Base-by-base conservation (phyloP, 208 protist species). In the Histomonas meleagridis region DNA sequence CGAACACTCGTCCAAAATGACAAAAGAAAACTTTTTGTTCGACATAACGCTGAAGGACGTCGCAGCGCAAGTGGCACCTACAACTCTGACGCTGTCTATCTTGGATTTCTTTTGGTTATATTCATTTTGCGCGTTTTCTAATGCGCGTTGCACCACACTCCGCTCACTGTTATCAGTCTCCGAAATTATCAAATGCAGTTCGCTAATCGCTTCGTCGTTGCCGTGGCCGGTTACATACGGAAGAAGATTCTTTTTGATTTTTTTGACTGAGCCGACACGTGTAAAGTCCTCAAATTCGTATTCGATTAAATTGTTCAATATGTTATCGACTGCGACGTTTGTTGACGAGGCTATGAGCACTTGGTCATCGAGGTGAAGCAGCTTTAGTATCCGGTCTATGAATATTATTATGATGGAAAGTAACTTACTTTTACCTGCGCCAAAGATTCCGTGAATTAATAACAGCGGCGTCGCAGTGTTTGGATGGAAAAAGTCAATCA, bases 381-480 rank as follows among this genome's bases (percentile, higher is more conserved):
- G 23, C 1, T 5, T 79, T 48, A 92, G 51, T 38, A 62, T 12
- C 62, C 46, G 43, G 21, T 48, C 60, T 26, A 93, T 10, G 43
- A 92, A 72, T 60, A 60, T 79, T 1, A 91, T 23, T 35, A 76
- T 86, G 3, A 91, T 90, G 1, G 60, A 69, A 5, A 93, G 57
- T 35, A 93, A 46, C 0, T 92, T 65, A 18, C 35, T 65, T 90
- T 93, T 93, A 65, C 92, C 92, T 14, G 92, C 81, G 23, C 92
- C 92, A 79, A 91, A 93, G 57, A 91, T 62, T 16, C 92, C 92
- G 55, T 93, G 92, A n/a, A 93, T 76, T 10, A 93, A 51, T 18
- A 93, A 16, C 40, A 93, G 53, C 32, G 91, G 91, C 43, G 23
- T n/a, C 18, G 51, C 9, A 23, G 12, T 43, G n/a, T 48, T 51